Evolutionary conservation across 768 basidiomycete genomes (phyloP), one percentile per base, ranked within the genome.

Genomic region (Boletus huronensis): DNA sequence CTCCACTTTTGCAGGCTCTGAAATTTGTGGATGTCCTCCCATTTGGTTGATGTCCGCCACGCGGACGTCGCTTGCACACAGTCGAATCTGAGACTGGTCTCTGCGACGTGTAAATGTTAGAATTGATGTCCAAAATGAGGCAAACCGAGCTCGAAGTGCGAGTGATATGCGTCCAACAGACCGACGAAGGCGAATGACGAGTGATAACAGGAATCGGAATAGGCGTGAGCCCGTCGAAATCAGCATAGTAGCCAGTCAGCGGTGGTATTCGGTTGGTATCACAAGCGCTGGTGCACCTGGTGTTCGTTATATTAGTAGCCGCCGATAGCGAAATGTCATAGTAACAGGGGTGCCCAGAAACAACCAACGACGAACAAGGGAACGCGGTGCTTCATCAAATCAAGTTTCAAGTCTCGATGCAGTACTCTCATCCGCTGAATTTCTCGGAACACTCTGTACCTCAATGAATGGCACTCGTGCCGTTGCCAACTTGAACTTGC

Each of bases 101-200:
- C 34, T 14, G 35, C 25, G 21, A 44, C 19, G 14, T 21, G 34
- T 26, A 47, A 43, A 25, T 5, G 31, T 9, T 9, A 41, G 31
- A 29, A 64, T 36, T 3, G 41, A 32, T 25, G n/a, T 50, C 54
- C 53, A 57, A 32, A 64, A 10, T 3, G 46, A 53, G 34, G 45
- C 19, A 25, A 44, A 38, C 45, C 29, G 32, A 13, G 29, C 28
- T 23, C 29, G 41, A 48, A 64, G 19, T 8, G 19, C 21, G 28
- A 44, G 25, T 6, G 41, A 19, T 39, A 64, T 38, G n/a, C 42
- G 35, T 19, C 32, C 43, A 5, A 49, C 2, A 2, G 47, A 47
- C 25, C 23, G 42, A 23, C 21, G 48, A 16, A 64, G 10, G 40
- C 38, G 48, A 50, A 23, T 9, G 29, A 53, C 40, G 5, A 62